phyloP scores from a whole-genome alignment of 495 filamentous ascomycete species.

The Penicillium goetzii region DNA sequence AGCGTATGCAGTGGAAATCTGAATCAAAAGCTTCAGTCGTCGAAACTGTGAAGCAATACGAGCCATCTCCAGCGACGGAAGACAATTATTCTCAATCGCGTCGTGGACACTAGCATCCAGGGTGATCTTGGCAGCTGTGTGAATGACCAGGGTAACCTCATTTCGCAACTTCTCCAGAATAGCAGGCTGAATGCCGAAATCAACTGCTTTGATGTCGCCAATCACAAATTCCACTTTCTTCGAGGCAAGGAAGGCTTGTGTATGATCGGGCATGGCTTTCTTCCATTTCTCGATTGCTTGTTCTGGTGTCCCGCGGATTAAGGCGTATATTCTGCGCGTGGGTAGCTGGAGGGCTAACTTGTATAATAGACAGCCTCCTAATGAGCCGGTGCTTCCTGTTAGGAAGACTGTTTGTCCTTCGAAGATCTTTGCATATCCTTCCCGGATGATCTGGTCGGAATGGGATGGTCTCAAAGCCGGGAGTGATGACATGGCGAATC shows the following conservation, averaged over 20 bases:
- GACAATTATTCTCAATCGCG: conserved; percentile 44
- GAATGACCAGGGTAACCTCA: conserved; percentile 43
- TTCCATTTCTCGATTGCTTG: conserved; percentile 38
- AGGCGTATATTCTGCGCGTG: conserved; percentile 37
- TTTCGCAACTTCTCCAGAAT: conserved; percentile 27
- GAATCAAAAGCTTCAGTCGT: conserved; percentile 39
- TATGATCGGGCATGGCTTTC: conserved; percentile 39
- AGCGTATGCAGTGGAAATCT: conserved; percentile 42
- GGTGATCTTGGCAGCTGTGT: conserved; percentile 43
- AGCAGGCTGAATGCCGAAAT: conserved; percentile 34
- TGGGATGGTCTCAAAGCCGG: conserved; percentile 16
- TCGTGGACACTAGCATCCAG: conserved; percentile 36
- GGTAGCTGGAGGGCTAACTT: conserved; percentile 44
- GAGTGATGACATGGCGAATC: conserved; percentile 21
- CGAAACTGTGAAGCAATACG: conserved; percentile 36
- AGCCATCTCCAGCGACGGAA: conserved; percentile 41
- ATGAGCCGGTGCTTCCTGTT: conserved; percentile 42
- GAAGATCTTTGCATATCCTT: conserved; percentile 36
- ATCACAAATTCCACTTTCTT: conserved; percentile 38
- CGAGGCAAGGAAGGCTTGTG: conserved; percentile 33
- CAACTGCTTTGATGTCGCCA: conserved; percentile 35
- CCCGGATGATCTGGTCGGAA: conserved; percentile 29
- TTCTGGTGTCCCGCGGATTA: conserved; percentile 34
- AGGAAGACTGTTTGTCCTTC: conserved; percentile 41
- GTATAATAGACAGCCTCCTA: conserved; percentile 45